Percentiles rank a stretch among this genome's conserved stretches.
phyloP scores from a whole-genome alignment of 169 alveolate genomes.

The Besnoitia besnoiti region DNA sequence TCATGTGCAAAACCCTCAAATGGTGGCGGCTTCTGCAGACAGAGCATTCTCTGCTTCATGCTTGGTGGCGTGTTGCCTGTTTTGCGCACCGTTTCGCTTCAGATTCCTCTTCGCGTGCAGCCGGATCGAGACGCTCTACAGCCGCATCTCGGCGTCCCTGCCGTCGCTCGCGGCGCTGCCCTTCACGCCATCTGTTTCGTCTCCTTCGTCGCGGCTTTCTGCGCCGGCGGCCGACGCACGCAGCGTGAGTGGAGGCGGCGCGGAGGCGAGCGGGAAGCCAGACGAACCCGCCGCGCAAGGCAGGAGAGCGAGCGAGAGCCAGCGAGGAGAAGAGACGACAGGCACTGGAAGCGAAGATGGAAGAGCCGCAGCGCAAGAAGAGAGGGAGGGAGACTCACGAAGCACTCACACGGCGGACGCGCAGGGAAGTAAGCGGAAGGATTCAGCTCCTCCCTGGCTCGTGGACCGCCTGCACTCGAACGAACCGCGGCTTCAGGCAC shows the following conservation, averaged over 20 bases:
- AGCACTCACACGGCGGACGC: neutral
- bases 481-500: neutral
- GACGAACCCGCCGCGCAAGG: neutral
- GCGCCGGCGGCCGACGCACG: neutral
- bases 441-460: neutral
- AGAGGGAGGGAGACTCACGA: too few species aligned
- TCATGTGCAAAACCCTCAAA: too few species aligned
- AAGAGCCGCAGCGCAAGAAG: too few species aligned
- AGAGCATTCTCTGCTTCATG: too few species aligned
- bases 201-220: neutral
- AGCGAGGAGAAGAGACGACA: neutral
- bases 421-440: neutral
- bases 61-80: too few species aligned
- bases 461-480: neutral
- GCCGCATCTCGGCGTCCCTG: neutral
- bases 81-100: too few species aligned
- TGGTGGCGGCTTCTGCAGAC: too few species aligned
- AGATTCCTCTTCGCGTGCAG: neutral
- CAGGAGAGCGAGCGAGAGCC: neutral
- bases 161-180: neutral
- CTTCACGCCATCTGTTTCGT: neutral
- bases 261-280: neutral
- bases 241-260: neutral
- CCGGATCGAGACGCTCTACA: neutral
- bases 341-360: neutral